Evolutionary conservation across 257 asterid genomes (phyloP).

Genomic region (Verbascum thapsus): DNA sequence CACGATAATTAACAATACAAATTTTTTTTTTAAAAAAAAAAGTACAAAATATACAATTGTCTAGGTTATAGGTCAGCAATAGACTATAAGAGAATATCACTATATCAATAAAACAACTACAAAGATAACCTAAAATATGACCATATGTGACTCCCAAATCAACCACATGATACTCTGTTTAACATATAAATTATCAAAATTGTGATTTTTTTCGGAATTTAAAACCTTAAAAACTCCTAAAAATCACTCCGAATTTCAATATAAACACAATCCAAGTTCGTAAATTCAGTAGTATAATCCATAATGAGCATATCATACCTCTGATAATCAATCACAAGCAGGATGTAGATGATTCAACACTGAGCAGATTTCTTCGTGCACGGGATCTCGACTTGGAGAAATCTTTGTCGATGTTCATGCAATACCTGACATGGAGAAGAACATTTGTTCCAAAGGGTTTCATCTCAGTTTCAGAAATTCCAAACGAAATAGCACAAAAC

Average conservation of each 20-base stretch:
- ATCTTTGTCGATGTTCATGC: constrained; percentile 59
- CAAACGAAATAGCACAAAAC: constrained; percentile 61
- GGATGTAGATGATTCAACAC: constrained; percentile 62
- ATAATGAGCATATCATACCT: neutral
- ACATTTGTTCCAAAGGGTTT: constrained; percentile 60
- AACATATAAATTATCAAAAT: too few relatives aligned
- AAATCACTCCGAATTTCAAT: neutral
- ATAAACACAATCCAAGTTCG: too few relatives aligned
- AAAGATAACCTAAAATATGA: too few relatives aligned
- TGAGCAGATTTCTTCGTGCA: constrained; percentile 82
- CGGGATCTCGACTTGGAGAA: constrained; percentile 60
- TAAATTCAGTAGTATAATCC: neutral
- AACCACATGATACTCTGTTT: too few relatives aligned
- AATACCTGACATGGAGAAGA: constrained; percentile 62
- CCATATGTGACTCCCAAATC: too few relatives aligned
- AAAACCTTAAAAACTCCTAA: neutral
- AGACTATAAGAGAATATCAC: too few relatives aligned
- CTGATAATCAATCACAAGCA: constrained; percentile 26
- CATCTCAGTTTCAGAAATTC: constrained; percentile 49
- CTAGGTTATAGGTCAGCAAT: too few relatives aligned
- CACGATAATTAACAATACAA: too few relatives aligned
- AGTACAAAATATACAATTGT: too few relatives aligned
- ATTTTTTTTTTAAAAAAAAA: too few relatives aligned
- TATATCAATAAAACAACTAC: too few relatives aligned
- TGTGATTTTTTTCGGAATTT: too few relatives aligned